Conservation (phyloP, 768 basidiomycete genomes). For the Coprinellus micaceus region DNA sequence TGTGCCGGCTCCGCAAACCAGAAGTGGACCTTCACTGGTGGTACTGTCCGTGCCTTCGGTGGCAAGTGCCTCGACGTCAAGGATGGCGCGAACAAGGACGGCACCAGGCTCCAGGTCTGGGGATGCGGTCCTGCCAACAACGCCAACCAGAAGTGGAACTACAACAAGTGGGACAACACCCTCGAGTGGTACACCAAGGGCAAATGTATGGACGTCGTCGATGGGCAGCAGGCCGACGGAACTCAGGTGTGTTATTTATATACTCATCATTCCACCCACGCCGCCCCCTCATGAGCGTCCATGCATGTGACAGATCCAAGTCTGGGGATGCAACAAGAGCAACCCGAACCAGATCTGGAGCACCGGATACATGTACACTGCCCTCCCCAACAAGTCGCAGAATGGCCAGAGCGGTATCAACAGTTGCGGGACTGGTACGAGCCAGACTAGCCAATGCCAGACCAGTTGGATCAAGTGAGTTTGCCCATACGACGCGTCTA, state of each 20-base stretch:
- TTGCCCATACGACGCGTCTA: conserved; percentile 12
- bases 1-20: conserved; percentile 45
- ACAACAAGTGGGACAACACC: conserved; percentile 40
- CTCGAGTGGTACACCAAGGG: conserved; percentile 46
- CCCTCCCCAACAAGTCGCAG: conserved; percentile 48
- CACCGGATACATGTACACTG: conserved; percentile 40
- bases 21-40: conserved; percentile 45
- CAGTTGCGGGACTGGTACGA: conserved; percentile 58
- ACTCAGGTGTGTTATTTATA: conserved; percentile 32
- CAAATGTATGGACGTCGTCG: conserved; percentile 48
- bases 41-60: conserved; percentile 40
- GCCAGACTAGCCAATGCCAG: conserved; percentile 63
- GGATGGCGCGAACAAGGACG: conserved; percentile 38
- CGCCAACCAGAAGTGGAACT: conserved; percentile 44
- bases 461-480: conserved; percentile 59
- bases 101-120: conserved; percentile 50
- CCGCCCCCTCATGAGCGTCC: background rate
- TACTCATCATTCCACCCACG: background rate
- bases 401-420: conserved; percentile 64
- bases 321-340: conserved; percentile 39
- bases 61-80: conserved; percentile 49
- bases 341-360: conserved; percentile 54
- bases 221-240: conserved; percentile 36
- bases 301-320: conserved; percentile 37
- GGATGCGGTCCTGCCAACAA: conserved; percentile 37